Conservation (phyloP, 106 monocot genomes). For the Amphibolis antarctica region DNA sequence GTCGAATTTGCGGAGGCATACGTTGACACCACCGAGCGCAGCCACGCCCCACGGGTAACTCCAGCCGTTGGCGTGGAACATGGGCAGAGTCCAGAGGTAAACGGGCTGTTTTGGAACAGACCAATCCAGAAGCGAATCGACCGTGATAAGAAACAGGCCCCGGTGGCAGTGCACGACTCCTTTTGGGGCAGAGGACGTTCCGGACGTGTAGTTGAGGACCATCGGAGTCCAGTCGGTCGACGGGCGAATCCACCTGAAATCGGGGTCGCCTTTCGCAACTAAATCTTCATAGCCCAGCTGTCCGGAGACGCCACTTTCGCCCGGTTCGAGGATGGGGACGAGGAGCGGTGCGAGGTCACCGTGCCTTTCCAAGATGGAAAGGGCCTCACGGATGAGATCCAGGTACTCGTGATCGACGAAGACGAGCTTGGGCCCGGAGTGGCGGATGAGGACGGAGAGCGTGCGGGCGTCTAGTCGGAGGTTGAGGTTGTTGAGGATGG, state of each 20-base stretch:
- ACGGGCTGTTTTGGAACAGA: constrained; percentile 34
- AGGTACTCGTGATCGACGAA: constrained; percentile 38
- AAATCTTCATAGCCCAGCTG: constrained; percentile 6
- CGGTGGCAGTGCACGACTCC: constrained; percentile 85
- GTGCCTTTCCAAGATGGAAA: constrained; percentile 1
- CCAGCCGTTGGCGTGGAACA: constrained; percentile 95
- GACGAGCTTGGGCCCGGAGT: constrained; percentile 35
- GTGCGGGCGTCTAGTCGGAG: constrained; percentile 34
- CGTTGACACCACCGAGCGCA: constrained; percentile 60
- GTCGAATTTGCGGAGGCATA: constrained; percentile 67
- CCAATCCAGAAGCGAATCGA: constrained; percentile 54
- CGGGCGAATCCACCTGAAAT: constrained; percentile 55
- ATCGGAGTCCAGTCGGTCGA: constrained; percentile 57
- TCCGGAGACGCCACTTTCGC: constrained; percentile 8
- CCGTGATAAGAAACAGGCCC: constrained; percentile 33
- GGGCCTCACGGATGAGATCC: constrained; percentile 17
- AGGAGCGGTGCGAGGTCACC: constrained; percentile 6
- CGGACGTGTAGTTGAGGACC: constrained; percentile 82
- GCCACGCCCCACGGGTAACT: constrained; percentile 71
- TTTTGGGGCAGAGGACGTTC: constrained; percentile 76
- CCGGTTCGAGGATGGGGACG: constrained; percentile 22
- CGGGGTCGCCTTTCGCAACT: constrained; percentile 31
- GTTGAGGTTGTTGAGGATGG: constrained; percentile 32
- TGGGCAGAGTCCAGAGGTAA: constrained; percentile 77
- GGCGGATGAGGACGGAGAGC: constrained; percentile 29